Evolutionary conservation across 2,329 filamentous ascomycete species (phyloP), one percentile per base, ranked within the genome.

Genomic region (Aspergillus neoniger): DNA sequence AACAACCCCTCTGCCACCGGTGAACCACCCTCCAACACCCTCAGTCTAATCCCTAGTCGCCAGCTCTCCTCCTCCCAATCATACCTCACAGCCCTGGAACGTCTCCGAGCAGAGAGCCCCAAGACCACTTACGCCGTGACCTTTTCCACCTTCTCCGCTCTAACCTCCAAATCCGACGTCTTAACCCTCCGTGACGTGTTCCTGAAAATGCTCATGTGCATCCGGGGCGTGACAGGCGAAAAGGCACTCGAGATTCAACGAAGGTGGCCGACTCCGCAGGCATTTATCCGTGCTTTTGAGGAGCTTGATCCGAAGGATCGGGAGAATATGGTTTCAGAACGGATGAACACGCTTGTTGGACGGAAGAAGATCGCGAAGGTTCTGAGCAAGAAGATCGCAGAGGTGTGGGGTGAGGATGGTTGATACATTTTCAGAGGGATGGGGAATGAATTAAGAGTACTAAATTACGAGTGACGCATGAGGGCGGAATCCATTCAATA

Each of bases 141-240:
- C 10, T 92, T 92, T 67, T 78, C 83, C 0, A 88, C 88, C 0
- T 93, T 94, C 71, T 86, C 88, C 0, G 87, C 86, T 0, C 77
- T 94, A 48, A 86, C 86, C 0, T 91, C 88, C 8, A 95, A 95
- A 74, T 91, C 89, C 0, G 88, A 91, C 55, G 84, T 84, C 60
- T 84, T 92, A 67, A 91, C 90, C 0, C 78, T 94, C 9, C 82
- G 89, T 58, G 91, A 95, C 67, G 75, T 93, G 0, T 94, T 86
- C 67, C 78, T 95, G 25, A 93, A 93, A 75, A 94, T 95, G 90
- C 82, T 95, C 51, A 92, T 95, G 90, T 91, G 89, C 64, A 91
- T 85, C 1, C 84, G 84, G 57, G 89, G 90, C 1, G 81, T 95
- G 12, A 91, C 89, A 0, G 89, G 88, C 3, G 90, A 93, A 67